phyloP scores from a whole-genome alignment of 2,329 filamentous ascomycete genomes.

The Xylaria sp. region DNA sequence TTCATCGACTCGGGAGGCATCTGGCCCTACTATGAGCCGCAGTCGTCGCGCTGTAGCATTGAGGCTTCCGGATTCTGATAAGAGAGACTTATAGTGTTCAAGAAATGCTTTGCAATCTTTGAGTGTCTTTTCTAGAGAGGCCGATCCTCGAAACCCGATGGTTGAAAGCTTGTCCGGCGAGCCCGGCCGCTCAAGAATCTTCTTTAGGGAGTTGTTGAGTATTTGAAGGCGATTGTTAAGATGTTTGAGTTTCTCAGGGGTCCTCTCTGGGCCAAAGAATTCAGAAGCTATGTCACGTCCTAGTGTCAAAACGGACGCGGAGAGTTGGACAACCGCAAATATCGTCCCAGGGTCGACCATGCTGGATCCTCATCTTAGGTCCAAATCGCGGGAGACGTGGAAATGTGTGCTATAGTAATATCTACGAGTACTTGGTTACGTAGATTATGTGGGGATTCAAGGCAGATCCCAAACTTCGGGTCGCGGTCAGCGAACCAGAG shows the following conservation, averaged over 20 bases:
- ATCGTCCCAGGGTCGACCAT: constrained; percentile 41
- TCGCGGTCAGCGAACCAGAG: constrained; percentile 15
- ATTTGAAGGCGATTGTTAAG: constrained; percentile 41
- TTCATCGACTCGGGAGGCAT: constrained; percentile 36
- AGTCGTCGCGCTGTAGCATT: constrained; percentile 31
- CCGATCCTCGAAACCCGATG: constrained; percentile 30
- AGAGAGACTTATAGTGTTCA: constrained; percentile 38
- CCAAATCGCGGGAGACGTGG: constrained; percentile 25
- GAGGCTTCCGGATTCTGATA: constrained; percentile 24
- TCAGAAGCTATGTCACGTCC: constrained; percentile 38
- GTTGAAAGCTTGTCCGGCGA: constrained; percentile 29
- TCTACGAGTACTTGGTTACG: neutral
- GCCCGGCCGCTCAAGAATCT: constrained; percentile 32
- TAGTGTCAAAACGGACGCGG: constrained; percentile 39
- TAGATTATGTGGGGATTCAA: constrained; percentile 21
- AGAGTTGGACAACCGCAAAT: constrained; percentile 41
- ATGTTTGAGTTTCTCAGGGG: constrained; percentile 37
- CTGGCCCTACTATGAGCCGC: constrained; percentile 33
- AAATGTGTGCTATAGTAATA: constrained; percentile 23
- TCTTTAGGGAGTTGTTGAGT: constrained; percentile 36
- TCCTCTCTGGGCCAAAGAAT: constrained; percentile 39
- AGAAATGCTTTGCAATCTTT: constrained; percentile 43
- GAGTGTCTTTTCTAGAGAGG: constrained; percentile 39
- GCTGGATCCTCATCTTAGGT: constrained; percentile 29
- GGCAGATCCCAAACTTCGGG: constrained; percentile 2